phyloP scores from a whole-genome alignment of 2,329 filamentous ascomycete species.

The Neofusicoccum laricinum region DNA sequence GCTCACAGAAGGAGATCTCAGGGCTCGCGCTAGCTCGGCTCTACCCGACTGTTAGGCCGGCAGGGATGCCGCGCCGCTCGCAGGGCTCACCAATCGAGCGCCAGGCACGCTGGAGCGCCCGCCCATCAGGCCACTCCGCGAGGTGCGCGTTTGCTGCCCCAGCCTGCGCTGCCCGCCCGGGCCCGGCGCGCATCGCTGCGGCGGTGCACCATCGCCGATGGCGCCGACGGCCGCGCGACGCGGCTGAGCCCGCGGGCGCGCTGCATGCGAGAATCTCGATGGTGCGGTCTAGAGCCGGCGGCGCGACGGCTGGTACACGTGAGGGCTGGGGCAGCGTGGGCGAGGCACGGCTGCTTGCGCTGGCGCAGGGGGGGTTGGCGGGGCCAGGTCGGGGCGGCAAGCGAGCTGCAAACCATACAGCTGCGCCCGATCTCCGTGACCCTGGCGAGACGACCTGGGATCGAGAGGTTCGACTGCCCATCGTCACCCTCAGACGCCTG shows the following conservation, averaged over 20 bases:
- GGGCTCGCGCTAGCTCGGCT: constrained; percentile 13
- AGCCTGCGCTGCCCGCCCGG: too few relatives aligned
- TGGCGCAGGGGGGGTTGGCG: not conserved
- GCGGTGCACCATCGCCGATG: not conserved
- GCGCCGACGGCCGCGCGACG: not conserved
- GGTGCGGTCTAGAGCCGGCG: constrained; percentile 7
- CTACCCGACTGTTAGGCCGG: constrained; percentile 8
- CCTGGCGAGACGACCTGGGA: not conserved
- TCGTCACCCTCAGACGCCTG: constrained; percentile 7
- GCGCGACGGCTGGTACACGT: not conserved
- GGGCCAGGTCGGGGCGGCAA: not conserved
- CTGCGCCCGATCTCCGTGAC: constrained; percentile 5
- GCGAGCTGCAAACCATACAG: constrained; percentile 15
- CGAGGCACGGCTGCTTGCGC: not conserved
- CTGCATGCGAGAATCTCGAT: not conserved
- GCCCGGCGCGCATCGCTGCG: not conserved
- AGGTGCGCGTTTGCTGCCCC: not conserved
- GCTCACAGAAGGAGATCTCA: constrained; percentile 14
- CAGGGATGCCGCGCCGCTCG: not conserved
- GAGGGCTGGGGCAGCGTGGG: not conserved
- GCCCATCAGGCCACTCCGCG: not conserved
- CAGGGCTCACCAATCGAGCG: constrained; percentile 7
- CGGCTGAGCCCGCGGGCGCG: not conserved
- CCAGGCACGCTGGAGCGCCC: not conserved
- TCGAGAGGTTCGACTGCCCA: constrained; percentile 13